Evolutionary conservation across 2,329 filamentous ascomycete genomes (phyloP).

Genomic region (Amesomyces nigricolor): DNA sequence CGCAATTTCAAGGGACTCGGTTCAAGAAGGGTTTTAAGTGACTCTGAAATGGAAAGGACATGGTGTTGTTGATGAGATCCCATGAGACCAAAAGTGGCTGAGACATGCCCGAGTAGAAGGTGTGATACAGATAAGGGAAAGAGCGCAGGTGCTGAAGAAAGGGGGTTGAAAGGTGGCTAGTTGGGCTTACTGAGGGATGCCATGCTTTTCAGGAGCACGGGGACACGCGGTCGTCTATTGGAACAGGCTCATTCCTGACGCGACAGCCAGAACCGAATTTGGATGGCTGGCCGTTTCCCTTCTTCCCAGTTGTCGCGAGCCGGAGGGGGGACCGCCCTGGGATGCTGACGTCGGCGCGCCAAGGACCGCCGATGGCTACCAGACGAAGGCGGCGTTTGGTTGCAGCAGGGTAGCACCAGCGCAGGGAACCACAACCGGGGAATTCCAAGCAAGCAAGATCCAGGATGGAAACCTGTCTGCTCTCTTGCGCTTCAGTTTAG

Average conservation of each 20-base stretch:
- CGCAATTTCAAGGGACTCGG: background rate
- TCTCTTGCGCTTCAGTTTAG: too few species aligned
- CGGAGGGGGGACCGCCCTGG: background rate
- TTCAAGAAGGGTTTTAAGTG: background rate
- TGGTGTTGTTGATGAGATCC: background rate
- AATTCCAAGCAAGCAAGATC: background rate
- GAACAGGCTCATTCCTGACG: background rate
- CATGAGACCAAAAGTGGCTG: background rate
- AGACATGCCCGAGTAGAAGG: constrained; percentile 1
- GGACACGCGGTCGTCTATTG: background rate
- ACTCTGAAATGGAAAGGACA: background rate
- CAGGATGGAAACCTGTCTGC: constrained; percentile 3
- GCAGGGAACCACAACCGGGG: background rate
- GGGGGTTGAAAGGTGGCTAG: constrained; percentile 1
- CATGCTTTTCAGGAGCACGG: constrained; percentile 18
- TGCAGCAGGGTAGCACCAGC: background rate
- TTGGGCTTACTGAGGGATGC: constrained; percentile 29
- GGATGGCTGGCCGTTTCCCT: constrained; percentile 4
- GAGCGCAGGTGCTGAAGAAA: constrained; percentile 1
- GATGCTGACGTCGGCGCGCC: constrained; percentile 13
- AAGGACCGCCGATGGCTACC: background rate
- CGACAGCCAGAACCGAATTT: constrained; percentile 8
- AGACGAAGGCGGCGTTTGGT: background rate
- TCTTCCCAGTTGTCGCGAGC: background rate
- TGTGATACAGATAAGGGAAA: background rate